Evolutionary conservation across 495 filamentous ascomycete species (phyloP).

Genomic region (Chaetomium cochliodes): DNA sequence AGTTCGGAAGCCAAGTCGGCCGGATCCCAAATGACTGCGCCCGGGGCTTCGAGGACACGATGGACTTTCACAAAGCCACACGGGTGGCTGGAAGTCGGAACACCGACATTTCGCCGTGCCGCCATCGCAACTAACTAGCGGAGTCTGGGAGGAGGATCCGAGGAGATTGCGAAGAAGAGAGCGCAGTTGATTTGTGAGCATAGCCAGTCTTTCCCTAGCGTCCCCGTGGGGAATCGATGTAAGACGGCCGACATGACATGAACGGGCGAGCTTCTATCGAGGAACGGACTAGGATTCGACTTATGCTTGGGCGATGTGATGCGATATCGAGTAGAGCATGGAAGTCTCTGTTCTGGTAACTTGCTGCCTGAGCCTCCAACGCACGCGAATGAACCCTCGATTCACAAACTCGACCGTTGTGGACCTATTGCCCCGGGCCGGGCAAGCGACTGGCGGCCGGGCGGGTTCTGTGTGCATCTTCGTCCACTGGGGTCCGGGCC

Average conservation of each 20-base stretch:
- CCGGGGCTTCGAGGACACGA: background rate
- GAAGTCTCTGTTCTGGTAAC: background rate
- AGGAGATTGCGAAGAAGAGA: background rate
- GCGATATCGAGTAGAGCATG: background rate
- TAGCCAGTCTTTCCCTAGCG: background rate
- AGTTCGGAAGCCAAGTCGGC: background rate
- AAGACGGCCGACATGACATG: no score
- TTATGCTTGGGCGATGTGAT: background rate
- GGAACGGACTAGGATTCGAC: no score
- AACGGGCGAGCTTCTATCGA: no score
- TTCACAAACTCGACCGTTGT: background rate
- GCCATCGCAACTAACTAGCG: background rate
- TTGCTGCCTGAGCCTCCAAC: background rate
- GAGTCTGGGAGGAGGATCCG: background rate
- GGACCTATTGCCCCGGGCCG: background rate
- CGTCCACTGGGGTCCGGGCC: slow-evolving; percentile 10
- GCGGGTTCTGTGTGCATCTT: background rate
- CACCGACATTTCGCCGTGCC: background rate
- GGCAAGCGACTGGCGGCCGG: background rate
- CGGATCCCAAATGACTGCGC: background rate
- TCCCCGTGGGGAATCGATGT: background rate
- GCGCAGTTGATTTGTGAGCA: no score
- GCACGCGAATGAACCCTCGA: background rate
- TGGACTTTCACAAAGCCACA: background rate
- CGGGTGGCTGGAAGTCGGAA: slow-evolving; percentile 1